These are phyloP conservation scores for Sistotremastrum suecicum DNA, from an alignment of 768 basidiomycete species.

Conservation along the genomic window DNA sequence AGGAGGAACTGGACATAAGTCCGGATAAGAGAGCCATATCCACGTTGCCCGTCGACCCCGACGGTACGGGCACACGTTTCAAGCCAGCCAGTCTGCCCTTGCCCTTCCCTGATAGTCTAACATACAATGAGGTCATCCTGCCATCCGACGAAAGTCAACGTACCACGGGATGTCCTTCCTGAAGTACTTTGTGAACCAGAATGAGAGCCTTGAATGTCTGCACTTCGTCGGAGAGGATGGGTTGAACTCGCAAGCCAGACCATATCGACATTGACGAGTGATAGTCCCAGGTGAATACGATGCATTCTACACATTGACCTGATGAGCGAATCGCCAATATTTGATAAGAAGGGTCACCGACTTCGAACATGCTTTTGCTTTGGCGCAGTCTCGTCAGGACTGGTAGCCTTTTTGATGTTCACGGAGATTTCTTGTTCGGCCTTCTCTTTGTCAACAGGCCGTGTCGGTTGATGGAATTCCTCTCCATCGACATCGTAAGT, in stretches of 20 bases:
- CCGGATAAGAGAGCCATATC: conserved; percentile 84
- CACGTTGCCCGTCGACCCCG: conserved; percentile 61
- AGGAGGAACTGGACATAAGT: conserved; percentile 95
- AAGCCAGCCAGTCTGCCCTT: conserved; percentile 93
- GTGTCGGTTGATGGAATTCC: conserved; percentile 81
- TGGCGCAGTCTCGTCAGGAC: conserved; percentile 86
- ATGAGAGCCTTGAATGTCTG: conserved; percentile 98
- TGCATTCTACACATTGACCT: conserved; percentile 53
- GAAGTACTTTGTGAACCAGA: conserved; percentile 92
- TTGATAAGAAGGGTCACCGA: conserved; percentile 26
- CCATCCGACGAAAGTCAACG: conserved; percentile 17
- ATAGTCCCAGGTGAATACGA: conserved; percentile 99
- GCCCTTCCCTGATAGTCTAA: conserved; percentile 92
- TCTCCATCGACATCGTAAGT: conserved; percentile 67
- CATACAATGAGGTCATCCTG: not conserved
- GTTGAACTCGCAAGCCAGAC: conserved; percentile 93
- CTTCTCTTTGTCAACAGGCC: conserved; percentile 97
- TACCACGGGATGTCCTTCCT: conserved; percentile 94
- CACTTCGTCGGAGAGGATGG: conserved; percentile 92
- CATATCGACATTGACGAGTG: conserved; percentile 96
- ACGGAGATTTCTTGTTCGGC: conserved; percentile 87
- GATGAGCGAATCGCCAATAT: not conserved
- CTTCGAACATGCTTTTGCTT: conserved; percentile 99
- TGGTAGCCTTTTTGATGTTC: conserved; percentile 98
- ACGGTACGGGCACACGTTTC: conserved; percentile 93